Base-by-base conservation (phyloP, 2,329 filamentous ascomycete species). In the Rutstroemia sp. region DNA sequence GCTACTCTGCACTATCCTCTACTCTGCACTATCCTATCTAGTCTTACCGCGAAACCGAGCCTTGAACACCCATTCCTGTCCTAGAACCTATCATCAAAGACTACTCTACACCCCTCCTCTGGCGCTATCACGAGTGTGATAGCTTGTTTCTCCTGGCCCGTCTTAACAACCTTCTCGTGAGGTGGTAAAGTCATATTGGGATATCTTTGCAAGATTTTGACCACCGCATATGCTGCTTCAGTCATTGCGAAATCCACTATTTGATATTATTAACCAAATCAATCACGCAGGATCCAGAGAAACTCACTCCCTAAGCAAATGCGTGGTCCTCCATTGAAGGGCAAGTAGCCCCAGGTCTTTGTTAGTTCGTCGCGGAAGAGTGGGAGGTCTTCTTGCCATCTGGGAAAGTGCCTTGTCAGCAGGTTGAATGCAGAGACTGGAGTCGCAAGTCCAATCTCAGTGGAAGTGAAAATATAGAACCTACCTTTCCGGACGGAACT, bases 401-500 rank as follows among this genome's bases (percentile, higher is more conserved):
- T 40, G 38, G 38, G n/a, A 40, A 17, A 23, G 23, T 23, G 23
- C 23, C 23, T 1, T 6, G 21, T 46, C 19, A 0, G 85, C 89
- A 1, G 79, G 62, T 30, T 30, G 27, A 10, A 10, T 30, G 9
- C 8, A 30, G 8, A 9, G 2, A 2, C 27, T 30, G 27, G 10
- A 9, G 10, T 2, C 1, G 8, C 2, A 10, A 1, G 8, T 30
- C 9, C 27, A 10, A 3, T 10, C 9, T 30, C 4, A 30, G 27
- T 4, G 10, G 27, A 8, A 10, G 8, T 2, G 27, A 30, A 30
- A n/a, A n/a, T n/a, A 10, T 10, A 9, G 3, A 14, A 69, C 70
- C 88, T 88, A 94, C 17, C 89, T 76, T 71, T 90, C 88, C 0
- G 89, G 89, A 4, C 78, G 74, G 71, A 90, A 94, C 1, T 81